Evolutionary conservation across 805 yeast genomes (phyloP), one percentile per base, ranked within the genome.

Genomic region (Metschnikowia lochheadii): DNA sequence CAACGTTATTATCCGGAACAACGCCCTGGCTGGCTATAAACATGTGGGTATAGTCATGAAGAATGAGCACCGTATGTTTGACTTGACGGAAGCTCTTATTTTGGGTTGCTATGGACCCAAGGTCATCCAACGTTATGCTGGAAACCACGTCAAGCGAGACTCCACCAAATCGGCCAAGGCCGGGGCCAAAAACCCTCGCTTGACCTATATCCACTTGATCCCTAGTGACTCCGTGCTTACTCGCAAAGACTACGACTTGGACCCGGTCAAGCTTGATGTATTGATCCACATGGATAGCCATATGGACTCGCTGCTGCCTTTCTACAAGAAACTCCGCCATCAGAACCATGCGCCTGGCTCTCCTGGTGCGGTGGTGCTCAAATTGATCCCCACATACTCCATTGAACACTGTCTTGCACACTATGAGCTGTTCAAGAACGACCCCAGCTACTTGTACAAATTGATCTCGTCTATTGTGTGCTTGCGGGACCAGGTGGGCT

Each of bases 391-490:
- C 1, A 79, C 84, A 51, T 84, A 88, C 59, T 84, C 96, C 2
- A 82, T 89, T 23, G 97, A 92, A 59, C 98, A 92, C 63, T 83
- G 89, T 54, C 82, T 54, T 61, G 78, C 51, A 70, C 76, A 59
- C 78, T 82, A 72, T 62, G 64, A 52, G 51, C 68, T 55, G 46
- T 61, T 48, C 55, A 53, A 57, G 32, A 14, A 61, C 45, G 54
- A 64, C 29, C 57, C 75, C 1, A 58, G 62, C 21, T 80, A 80
- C 56, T 70, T 89, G 40, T 84, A 81, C 54, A 83, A 82, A 43
- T 82, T 86, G 8, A 82, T 91, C 1, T 88, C 96, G 0, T 89
- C 96, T 0, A 77, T 86, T 17, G 96, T 90, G 3, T 88, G 90
- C 31, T 67, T 89, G 46, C 72, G 96, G 59, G 96, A 87, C 56